Percentiles rank a stretch among this genome's conserved stretches.
Evolutionary conservation across 2,329 filamentous ascomycete genomes (phyloP).

Genomic region (Paraphaeosphaeria sporulosa): DNA sequence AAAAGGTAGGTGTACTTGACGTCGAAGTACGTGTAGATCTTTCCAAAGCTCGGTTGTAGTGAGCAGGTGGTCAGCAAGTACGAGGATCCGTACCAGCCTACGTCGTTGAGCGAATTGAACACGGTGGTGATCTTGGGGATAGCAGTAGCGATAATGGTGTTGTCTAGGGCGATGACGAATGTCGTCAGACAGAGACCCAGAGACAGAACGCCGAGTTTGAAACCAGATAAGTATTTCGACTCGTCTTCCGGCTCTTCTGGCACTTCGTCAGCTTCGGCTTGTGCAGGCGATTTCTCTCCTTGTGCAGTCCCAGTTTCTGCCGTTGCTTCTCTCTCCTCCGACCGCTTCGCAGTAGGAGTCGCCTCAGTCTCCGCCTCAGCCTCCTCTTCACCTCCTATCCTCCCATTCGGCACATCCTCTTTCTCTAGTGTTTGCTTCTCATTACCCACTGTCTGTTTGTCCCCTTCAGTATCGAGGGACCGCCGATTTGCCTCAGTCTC

Average conservation of each 20-base stretch:
- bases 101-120: slow-evolving; percentile 51
- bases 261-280: not conserved
- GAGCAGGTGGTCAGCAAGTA: slow-evolving; percentile 57
- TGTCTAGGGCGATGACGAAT: slow-evolving; percentile 50
- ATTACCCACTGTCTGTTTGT: slow-evolving; percentile 1
- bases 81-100: slow-evolving; percentile 52
- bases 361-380: not conserved
- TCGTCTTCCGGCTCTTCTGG: slow-evolving; percentile 42
- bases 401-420: not conserved
- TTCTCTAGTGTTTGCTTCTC: slow-evolving; percentile 1
- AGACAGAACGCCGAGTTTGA: slow-evolving; percentile 44
- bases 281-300: not conserved
- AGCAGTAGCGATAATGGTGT: slow-evolving; percentile 50
- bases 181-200: slow-evolving; percentile 46
- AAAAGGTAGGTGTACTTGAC: slow-evolving; percentile 61
- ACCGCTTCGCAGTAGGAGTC: slow-evolving; percentile 1
- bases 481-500: not conserved
- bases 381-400: not conserved
- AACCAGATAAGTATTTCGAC: slow-evolving; percentile 44
- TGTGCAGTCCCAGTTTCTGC: slow-evolving; percentile 7
- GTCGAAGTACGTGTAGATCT: slow-evolving; percentile 67
- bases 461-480: not conserved
- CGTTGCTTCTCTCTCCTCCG: slow-evolving; percentile 2
- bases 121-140: slow-evolving; percentile 52
- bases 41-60: slow-evolving; percentile 57